These are phyloP conservation scores for Phyllachora maydis DNA, from an alignment of 2,329 filamentous ascomycete genomes.

Conservation along the genomic window DNA sequence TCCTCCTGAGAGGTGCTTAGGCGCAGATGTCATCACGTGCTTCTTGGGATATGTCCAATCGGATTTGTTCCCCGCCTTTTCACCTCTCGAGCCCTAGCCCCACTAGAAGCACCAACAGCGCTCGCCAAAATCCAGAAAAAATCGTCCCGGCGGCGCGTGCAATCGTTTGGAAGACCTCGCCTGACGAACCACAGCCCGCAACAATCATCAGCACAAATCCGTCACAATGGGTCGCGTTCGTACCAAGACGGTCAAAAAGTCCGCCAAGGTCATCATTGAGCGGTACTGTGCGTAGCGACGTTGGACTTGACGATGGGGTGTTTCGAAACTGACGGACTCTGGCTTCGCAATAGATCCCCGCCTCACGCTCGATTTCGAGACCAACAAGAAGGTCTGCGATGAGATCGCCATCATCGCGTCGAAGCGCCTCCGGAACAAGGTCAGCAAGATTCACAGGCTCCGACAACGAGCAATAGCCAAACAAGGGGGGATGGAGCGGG, in stretches of 20 bases:
- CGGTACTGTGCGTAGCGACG: too few relatives aligned
- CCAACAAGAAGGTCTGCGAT: constrained; percentile 99
- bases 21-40: too few relatives aligned
- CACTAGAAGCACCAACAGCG: constrained; percentile 13
- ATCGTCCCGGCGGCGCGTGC: too few relatives aligned
- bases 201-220: constrained; percentile 22
- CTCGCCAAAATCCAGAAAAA: constrained; percentile 2
- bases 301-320: too few relatives aligned
- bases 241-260: constrained; percentile 52
- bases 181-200: constrained; percentile 9
- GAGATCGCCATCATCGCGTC: constrained; percentile 98
- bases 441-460: constrained; percentile 17
- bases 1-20: too few relatives aligned
- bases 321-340: too few relatives aligned
- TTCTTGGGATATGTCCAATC: too few relatives aligned
- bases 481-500: constrained; percentile 2
- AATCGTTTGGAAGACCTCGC: constrained; percentile 3
- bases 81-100: constrained; percentile 3
- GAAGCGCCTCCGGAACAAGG: constrained; percentile 99
- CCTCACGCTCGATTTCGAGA: constrained; percentile 96
- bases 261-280: constrained; percentile 99
- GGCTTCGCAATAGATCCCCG: too few relatives aligned
- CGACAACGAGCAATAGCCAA: not conserved
- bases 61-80: too few relatives aligned
- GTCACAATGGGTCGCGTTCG: constrained; percentile 51